Conservation (phyloP, 208 protist species). For the Crithidia acanthocephali region DNA sequence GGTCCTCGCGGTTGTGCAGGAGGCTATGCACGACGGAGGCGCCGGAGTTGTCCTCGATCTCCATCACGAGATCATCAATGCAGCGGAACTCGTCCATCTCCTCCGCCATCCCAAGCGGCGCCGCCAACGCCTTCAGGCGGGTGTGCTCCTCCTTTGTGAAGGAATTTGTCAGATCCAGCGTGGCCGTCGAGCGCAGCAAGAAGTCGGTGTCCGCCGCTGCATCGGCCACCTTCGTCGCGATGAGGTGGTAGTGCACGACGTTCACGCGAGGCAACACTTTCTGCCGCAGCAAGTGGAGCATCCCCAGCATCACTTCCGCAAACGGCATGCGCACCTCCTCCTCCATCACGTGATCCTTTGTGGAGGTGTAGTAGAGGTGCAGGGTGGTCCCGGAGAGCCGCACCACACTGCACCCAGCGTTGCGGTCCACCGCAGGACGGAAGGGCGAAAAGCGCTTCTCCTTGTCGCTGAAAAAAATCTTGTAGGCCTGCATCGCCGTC, state of each 20-base stretch:
- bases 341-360: slow-evolving; percentile 69
- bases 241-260: slow-evolving; percentile 84
- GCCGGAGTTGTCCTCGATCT: slow-evolving; percentile 52
- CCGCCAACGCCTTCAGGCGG: slow-evolving; percentile 58
- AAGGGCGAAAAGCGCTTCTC: slow-evolving; percentile 63
- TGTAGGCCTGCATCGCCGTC: slow-evolving; percentile 66
- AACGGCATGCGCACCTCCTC: slow-evolving; percentile 81
- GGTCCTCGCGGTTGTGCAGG: slow-evolving; percentile 73
- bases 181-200: slow-evolving; percentile 43
- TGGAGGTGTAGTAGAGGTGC: slow-evolving; percentile 86
- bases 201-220: slow-evolving; percentile 25
- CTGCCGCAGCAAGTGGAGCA: slow-evolving; percentile 66
- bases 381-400: slow-evolving; percentile 68
- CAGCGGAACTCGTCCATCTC: slow-evolving; percentile 60
- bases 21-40: slow-evolving; percentile 82
- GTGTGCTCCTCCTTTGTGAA: slow-evolving; percentile 64
- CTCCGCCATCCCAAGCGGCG: slow-evolving; percentile 69
- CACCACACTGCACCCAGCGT: slow-evolving; percentile 79
- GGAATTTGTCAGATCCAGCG: slow-evolving; percentile 70
- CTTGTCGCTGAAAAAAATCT: slow-evolving; percentile 57
- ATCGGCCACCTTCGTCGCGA: slow-evolving; percentile 62
- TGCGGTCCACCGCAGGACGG: slow-evolving; percentile 63
- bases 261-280: slow-evolving; percentile 70
- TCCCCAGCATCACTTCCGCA: slow-evolving; percentile 80
- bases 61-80: slow-evolving; percentile 74